Percentiles rank a stretch among this genome's conserved stretches.
Evolutionary conservation across 2,329 filamentous ascomycete species (phyloP).

Genomic region (Metarhizium brunneum): DNA sequence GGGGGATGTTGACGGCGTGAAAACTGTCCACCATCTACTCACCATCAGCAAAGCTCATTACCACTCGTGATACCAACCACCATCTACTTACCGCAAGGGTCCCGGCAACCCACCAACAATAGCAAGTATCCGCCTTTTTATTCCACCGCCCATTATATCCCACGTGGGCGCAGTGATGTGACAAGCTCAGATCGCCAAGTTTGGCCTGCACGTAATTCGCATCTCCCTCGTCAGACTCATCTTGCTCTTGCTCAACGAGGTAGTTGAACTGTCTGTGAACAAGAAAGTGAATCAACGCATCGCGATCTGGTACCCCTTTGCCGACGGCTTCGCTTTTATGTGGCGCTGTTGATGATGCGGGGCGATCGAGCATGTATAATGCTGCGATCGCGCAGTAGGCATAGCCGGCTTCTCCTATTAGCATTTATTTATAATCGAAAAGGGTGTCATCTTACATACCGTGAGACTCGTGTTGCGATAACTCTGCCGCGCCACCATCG

Average conservation of each 20-base stretch:
- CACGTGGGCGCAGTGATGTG: constrained; percentile 36
- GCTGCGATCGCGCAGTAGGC: constrained; percentile 81
- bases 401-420: constrained; percentile 57
- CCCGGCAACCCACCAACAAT: constrained; percentile 82
- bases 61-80: background rate
- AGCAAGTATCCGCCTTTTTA: constrained; percentile 91
- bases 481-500: constrained; percentile 77
- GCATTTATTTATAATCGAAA: background rate
- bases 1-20: constrained; percentile 46
- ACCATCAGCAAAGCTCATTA: background rate
- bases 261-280: constrained; percentile 56
- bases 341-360: constrained; percentile 26
- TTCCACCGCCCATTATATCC: constrained; percentile 89
- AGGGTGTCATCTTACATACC: constrained; percentile 38
- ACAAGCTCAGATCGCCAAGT: constrained; percentile 25
- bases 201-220: constrained; percentile 26
- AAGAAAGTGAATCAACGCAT: constrained; percentile 42
- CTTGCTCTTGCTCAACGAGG: constrained; percentile 35
- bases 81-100: constrained; percentile 37
- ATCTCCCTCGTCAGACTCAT: constrained; percentile 33
- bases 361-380: constrained; percentile 62
- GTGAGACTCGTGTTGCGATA: constrained; percentile 72
- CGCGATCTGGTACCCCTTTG: constrained; percentile 23
- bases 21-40: constrained; percentile 48
- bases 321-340: constrained; percentile 20